Evolutionary conservation across 768 basidiomycete species (phyloP).

Genomic region (Ramaria sp.): DNA sequence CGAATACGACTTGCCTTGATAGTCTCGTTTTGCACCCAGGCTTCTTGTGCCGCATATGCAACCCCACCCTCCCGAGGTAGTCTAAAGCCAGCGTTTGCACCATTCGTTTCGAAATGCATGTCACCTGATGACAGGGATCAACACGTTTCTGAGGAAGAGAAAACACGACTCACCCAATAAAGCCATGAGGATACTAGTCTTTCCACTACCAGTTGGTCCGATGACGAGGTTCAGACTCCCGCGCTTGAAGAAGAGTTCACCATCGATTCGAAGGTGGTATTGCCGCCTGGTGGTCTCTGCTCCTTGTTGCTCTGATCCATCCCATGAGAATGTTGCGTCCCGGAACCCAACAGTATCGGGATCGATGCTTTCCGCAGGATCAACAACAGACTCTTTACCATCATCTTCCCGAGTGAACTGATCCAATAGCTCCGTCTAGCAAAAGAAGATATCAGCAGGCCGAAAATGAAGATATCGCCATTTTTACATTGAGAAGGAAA

Average conservation of each 20-base stretch:
- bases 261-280: constrained; percentile 41
- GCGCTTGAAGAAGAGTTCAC: constrained; percentile 42
- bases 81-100: constrained; percentile 51
- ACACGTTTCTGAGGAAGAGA: not conserved
- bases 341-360: constrained; percentile 37
- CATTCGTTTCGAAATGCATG: constrained; percentile 49
- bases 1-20: constrained; percentile 33
- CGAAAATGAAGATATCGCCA: not conserved
- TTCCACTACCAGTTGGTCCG: constrained; percentile 12
- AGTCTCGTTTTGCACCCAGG: constrained; percentile 78
- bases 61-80: constrained; percentile 61
- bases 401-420: constrained; percentile 12
- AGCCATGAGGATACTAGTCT: constrained; percentile 55
- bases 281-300: constrained; percentile 22
- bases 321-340: constrained; percentile 49
- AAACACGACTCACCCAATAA: constrained; percentile 25
- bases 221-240: constrained; percentile 21
- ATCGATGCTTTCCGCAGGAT: constrained; percentile 10
- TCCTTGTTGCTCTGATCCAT: constrained; percentile 27
- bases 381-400: constrained; percentile 5
- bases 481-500: constrained; percentile 23
- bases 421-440: constrained; percentile 25
- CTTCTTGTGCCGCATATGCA: constrained; percentile 75
- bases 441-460: not conserved
- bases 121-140: constrained; percentile 27